Base-by-base conservation (phyloP, 768 basidiomycete species). In the Termitomyces eurrhizus region DNA sequence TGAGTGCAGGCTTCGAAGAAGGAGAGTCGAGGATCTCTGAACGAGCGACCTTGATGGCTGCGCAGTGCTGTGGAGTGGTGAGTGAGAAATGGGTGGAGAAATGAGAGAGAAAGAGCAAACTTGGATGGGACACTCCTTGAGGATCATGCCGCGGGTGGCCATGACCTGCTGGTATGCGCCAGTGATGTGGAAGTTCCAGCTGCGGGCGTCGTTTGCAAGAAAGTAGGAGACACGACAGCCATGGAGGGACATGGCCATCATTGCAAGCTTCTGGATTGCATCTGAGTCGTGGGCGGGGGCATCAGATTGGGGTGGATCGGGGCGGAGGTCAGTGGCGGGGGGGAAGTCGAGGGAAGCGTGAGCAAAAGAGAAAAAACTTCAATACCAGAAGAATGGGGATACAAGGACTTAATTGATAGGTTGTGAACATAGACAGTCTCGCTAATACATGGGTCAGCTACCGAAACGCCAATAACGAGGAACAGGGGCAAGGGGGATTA, bases 161-260 rank as follows among this genome's bases (percentile, higher is more conserved):
- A 97, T 89, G 66, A 97, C 95, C 74, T 95, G 92, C 70, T 92
- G 92, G 75, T 96, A 95, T 35, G 87, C 83, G 41, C 95, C 95
- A 58, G 90, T 92, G 62, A 97, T 83, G 71, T 93, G 87, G 69
- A 96, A 95, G 72, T 93, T 94, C 90, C 90, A 93, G 32, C 83
- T 85, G 60, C 84, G 79, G 62, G 84, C 86, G 58, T 88, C 83
- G 70, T 92, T 89, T 54, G 86, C 82, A 48, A 84, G 76, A 64
- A 87, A 81, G 76, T 87, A 95, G 46, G 90, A 87, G 69, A 95
- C 84, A 69, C 93, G 88, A 72, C 92, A 92, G 67, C 85, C 89
- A 69, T 94, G 91, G 44, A 88, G 74, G 50, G 87, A 83, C 80
- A 89, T 89, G 64, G 92, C 89, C 68, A 89, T 83, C 75, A 91